A percentile compares a stretch with the other conserved stretches of the same genome.
phyloP scores from a whole-genome alignment of 2,329 filamentous ascomycete species.

The Pseudomassariella vexata region DNA sequence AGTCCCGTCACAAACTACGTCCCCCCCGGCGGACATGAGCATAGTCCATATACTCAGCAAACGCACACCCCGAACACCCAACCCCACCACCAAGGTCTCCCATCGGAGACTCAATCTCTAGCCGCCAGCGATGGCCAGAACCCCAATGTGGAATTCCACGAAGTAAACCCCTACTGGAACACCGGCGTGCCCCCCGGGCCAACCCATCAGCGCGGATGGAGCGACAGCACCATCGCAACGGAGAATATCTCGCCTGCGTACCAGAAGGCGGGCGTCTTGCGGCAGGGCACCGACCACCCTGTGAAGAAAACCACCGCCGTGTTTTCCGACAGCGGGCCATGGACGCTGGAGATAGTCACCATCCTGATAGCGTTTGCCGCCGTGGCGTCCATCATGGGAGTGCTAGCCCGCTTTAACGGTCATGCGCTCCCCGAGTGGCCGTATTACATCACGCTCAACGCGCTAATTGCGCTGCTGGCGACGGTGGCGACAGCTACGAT shows the following conservation, averaged over 20 bases:
- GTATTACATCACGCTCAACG: conserved; percentile 25
- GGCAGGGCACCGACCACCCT: neutral
- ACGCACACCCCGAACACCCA: too few relatives aligned
- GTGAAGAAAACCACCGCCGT: conserved; percentile 4
- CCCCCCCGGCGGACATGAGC: too few relatives aligned
- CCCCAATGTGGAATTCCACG: conserved; percentile 6
- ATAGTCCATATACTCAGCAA: too few relatives aligned
- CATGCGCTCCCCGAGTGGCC: conserved; percentile 22
- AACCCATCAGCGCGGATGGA: conserved; percentile 16
- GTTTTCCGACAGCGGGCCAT: conserved; percentile 11
- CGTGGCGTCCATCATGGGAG: conserved; percentile 20
- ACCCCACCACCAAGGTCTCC: too few relatives aligned
- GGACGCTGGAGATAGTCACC: conserved; percentile 21
- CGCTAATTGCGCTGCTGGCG: conserved; percentile 23
- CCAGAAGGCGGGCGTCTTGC: conserved; percentile 1
- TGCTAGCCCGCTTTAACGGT: conserved; percentile 22
- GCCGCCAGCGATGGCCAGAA: conserved; percentile 5
- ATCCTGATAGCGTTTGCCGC: conserved; percentile 19
- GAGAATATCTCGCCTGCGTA: conserved; percentile 6
- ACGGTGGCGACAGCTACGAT: conserved; percentile 23
- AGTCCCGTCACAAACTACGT: too few relatives aligned
- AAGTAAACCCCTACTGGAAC: conserved; percentile 9
- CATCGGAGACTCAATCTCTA: conserved; percentile 2
- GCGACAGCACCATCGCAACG: conserved; percentile 12
- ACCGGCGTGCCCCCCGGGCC: conserved; percentile 4